Evolutionary conservation across 108 stramenopile genomes (phyloP).

Genomic region (Fistulifera pelliculosa): DNA sequence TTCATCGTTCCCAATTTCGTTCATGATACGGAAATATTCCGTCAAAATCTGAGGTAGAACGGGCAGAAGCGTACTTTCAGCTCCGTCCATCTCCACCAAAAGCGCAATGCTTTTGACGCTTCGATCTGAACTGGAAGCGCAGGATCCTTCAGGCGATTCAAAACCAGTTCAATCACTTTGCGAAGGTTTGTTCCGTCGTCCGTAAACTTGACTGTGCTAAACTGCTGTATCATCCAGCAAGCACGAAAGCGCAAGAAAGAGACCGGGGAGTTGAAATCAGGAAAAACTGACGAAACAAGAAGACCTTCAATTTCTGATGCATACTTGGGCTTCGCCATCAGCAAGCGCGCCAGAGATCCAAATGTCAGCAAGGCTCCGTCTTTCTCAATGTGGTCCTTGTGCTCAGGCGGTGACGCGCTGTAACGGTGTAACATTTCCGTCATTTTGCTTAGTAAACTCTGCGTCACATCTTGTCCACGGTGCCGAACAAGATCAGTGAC

Average conservation of each 20-base stretch:
- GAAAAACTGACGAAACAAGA: constrained; percentile 84
- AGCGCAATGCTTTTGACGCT: constrained; percentile 87
- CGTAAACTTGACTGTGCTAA: constrained; percentile 62
- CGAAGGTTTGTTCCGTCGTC: constrained; percentile 69
- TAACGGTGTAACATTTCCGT: constrained; percentile 79
- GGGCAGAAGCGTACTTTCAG: constrained; percentile 79
- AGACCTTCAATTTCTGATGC: constrained; percentile 72
- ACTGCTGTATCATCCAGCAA: constrained; percentile 93
- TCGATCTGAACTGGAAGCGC: constrained; percentile 97
- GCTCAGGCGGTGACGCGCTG: constrained; percentile 49
- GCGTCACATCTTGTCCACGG: constrained; percentile 85
- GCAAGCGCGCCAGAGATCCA: constrained; percentile 74
- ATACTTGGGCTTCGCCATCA: constrained; percentile 78
- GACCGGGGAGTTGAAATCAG: constrained; percentile 86
- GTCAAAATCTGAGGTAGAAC: constrained; percentile 88
- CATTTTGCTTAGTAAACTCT: constrained; percentile 69
- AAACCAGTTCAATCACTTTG: constrained; percentile 51
- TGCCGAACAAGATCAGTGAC: constrained; percentile 88
- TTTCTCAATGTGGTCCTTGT: constrained; percentile 82
- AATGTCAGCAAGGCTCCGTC: constrained; percentile 88
- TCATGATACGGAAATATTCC: constrained; percentile 97
- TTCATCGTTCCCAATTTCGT: constrained; percentile 93
- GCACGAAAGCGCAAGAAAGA: constrained; percentile 89
- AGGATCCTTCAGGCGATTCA: constrained; percentile 84
- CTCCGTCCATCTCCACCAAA: constrained; percentile 85